phyloP scores from a whole-genome alignment of 2,329 filamentous ascomycete genomes.

The Lasiodiplodia sp. region DNA sequence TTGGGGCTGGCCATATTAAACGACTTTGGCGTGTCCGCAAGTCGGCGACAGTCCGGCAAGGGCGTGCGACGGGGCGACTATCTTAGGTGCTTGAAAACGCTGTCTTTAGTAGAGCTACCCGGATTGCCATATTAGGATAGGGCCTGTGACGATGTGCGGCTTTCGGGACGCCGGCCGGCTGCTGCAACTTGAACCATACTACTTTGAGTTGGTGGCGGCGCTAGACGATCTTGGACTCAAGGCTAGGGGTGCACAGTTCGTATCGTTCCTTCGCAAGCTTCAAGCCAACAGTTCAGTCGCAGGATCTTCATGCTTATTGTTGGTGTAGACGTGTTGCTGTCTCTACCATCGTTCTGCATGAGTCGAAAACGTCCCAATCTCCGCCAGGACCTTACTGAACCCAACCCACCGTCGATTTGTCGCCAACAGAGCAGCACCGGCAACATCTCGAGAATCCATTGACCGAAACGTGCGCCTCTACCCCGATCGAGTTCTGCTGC shows the following conservation, averaged over 20 bases:
- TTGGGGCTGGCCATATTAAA: slow-evolving; percentile 4
- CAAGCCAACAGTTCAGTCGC: slow-evolving; percentile 8
- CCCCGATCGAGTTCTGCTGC: not conserved
- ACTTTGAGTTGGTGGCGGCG: slow-evolving; percentile 9
- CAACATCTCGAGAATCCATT: slow-evolving; percentile 1
- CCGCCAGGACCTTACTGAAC: not conserved
- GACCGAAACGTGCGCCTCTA: not conserved
- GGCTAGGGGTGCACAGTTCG: slow-evolving; percentile 6
- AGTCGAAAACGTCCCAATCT: not conserved
- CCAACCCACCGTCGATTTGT: not conserved
- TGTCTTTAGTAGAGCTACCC: not conserved
- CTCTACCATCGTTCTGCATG: slow-evolving; percentile 5
- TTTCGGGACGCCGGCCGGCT: slow-evolving; percentile 3
- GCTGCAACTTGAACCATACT: slow-evolving; percentile 19
- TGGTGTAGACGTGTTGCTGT: slow-evolving; percentile 17
- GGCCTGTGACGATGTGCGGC: not conserved
- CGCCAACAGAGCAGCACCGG: not conserved
- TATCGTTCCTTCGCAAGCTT: slow-evolving; percentile 13
- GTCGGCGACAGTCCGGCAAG: not conserved
- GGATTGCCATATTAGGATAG: slow-evolving; percentile 15
- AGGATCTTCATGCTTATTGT: slow-evolving; percentile 20
- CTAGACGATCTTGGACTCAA: slow-evolving; percentile 9
- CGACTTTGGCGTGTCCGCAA: not conserved
- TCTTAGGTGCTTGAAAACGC: slow-evolving; percentile 1
- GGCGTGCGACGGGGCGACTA: not conserved